Percentiles rank a stretch among this genome's conserved stretches.
Evolutionary conservation across 805 yeast species (phyloP).

Genomic region (Candida yuanshanica): DNA sequence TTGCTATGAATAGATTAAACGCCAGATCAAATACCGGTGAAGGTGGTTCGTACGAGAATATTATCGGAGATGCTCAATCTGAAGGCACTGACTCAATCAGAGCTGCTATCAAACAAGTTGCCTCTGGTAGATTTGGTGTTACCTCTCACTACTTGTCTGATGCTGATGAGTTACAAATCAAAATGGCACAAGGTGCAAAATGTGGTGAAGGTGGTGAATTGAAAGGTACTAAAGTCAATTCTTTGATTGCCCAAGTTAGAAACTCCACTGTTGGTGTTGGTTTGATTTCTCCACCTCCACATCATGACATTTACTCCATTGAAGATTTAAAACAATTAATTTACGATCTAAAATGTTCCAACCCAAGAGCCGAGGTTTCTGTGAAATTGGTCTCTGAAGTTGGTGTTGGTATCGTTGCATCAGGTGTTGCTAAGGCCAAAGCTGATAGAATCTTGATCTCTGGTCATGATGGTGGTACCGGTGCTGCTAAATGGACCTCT

Average conservation of each 20-base stretch:
- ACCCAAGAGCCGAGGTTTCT: conserved; percentile 95
- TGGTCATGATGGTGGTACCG: conserved; percentile 99
- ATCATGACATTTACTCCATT: conserved; percentile 96
- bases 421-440: conserved; percentile 98
- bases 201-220: conserved; percentile 99
- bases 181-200: conserved; percentile 99
- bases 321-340: conserved; percentile 96
- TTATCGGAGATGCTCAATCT: conserved; percentile 75
- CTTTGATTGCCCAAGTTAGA: conserved; percentile 86
- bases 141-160: conserved; percentile 91
- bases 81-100: conserved; percentile 96
- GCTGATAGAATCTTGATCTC: conserved; percentile 94
- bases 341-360: conserved; percentile 93
- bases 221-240: conserved; percentile 59
- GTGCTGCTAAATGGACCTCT: conserved; percentile 98
- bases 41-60: conserved; percentile 86
- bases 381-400: conserved; percentile 96
- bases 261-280: conserved; percentile 98
- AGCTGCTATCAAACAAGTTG: conserved; percentile 97
- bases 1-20: conserved; percentile 96
- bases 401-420: conserved; percentile 98
- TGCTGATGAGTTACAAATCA: conserved; percentile 96
- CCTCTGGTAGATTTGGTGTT: conserved; percentile 97
- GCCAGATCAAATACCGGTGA: conserved; percentile 99
- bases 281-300: conserved; percentile 96